A percentile compares a stretch with the other conserved stretches of the same genome.
Conservation (phyloP, 139 green algal species). For the Tetradesmus obliquus region DNA sequence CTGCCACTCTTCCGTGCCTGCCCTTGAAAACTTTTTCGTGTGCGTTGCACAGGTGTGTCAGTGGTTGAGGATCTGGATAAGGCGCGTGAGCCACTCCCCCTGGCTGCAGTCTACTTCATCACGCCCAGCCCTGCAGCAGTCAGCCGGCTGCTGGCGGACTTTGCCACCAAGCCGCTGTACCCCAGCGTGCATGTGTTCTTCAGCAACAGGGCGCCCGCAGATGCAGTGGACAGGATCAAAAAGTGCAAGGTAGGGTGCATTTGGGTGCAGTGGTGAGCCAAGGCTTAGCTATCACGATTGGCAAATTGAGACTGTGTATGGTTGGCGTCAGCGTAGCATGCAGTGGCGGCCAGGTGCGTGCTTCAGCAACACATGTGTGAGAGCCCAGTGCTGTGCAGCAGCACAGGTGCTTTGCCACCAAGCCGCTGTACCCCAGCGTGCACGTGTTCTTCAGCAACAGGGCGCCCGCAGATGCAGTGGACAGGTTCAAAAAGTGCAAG, state of each 20-base stretch:
- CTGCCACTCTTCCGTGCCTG: neutral
- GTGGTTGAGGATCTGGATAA: conserved; percentile 84
- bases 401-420: conserved; percentile 48
- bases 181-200: conserved; percentile 93
- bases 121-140: conserved; percentile 69
- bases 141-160: conserved; percentile 74
- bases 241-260: conserved; percentile 42
- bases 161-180: conserved; percentile 66
- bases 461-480: conserved; percentile 53
- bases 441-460: conserved; percentile 92
- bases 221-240: conserved; percentile 69
- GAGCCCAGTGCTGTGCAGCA: too few species aligned
- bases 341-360: too few species aligned
- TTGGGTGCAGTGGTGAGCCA: neutral
- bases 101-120: conserved; percentile 92
- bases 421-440: conserved; percentile 69
- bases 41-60: conserved; percentile 41
- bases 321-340: too few species aligned
- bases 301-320: too few species aligned
- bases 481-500: conserved; percentile 65
- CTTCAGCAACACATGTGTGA: too few species aligned
- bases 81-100: conserved; percentile 75
- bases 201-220: conserved; percentile 56
- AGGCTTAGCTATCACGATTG: too few species aligned
- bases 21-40: conserved; percentile 20